Conservation (phyloP, 2,329 filamentous ascomycete species). For the Acephala macrosclerotiorum region DNA sequence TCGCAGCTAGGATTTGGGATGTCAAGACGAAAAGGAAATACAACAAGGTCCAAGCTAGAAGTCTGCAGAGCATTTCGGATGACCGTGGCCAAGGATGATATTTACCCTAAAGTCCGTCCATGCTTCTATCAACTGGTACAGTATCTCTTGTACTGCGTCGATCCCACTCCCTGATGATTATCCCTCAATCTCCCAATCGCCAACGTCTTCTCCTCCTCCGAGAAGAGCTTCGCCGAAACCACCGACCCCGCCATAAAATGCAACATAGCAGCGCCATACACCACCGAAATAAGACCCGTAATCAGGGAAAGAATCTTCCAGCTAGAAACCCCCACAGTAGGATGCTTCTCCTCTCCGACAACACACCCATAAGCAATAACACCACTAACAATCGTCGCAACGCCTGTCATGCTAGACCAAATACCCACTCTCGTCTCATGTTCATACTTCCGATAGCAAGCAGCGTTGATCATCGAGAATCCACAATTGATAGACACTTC, state of each 20-base stretch:
- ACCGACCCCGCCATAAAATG: background rate
- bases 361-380: background rate
- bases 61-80: background rate
- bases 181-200: background rate
- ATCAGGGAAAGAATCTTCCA: background rate
- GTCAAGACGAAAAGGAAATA: background rate
- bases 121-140: background rate
- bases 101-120: background rate
- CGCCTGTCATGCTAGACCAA: slow-evolving; percentile 2
- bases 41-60: background rate
- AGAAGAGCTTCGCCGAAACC: background rate
- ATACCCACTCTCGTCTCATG: background rate
- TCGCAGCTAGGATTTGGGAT: background rate
- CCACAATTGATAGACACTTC: background rate
- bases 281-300: background rate
- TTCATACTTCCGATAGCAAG: background rate
- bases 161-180: slow-evolving; percentile 2
- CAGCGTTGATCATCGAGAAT: slow-evolving; percentile 1
- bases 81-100: background rate
- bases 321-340: background rate
- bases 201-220: background rate
- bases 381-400: background rate
- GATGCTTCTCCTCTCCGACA: background rate
- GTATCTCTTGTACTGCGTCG: slow-evolving; percentile 1
- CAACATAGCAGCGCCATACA: background rate